Conservation (phyloP, 1,284 basidiomycete genomes). For the Pholiota adiposa region DNA sequence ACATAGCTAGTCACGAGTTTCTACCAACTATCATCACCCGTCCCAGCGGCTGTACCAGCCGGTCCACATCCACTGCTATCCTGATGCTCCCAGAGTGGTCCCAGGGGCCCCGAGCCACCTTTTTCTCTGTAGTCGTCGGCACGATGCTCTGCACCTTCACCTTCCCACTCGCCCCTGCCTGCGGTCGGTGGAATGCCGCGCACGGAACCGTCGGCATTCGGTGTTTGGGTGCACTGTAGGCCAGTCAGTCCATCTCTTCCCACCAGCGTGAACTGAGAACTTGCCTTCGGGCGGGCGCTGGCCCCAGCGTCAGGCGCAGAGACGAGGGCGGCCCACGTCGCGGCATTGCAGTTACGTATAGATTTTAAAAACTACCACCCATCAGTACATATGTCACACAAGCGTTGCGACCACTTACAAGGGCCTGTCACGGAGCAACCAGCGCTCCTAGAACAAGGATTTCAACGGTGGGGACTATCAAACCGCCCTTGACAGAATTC, state of each 20-base stretch:
- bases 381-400: constrained; percentile 15
- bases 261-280: constrained; percentile 13
- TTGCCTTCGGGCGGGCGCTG: constrained; percentile 55
- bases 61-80: constrained; percentile 48
- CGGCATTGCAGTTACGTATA: constrained; percentile 43
- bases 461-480: constrained; percentile 21
- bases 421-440: constrained; percentile 32
- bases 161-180: constrained; percentile 11
- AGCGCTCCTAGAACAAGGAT: constrained; percentile 24
- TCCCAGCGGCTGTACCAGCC: constrained; percentile 48
- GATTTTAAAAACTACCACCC: constrained; percentile 12
- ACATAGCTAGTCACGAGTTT: constrained; percentile 22
- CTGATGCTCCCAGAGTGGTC: constrained; percentile 53
- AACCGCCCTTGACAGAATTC: constrained; percentile 21
- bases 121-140: constrained; percentile 5
- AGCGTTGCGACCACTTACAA: constrained; percentile 17
- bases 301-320: constrained; percentile 57
- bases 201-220: constrained; percentile 58
- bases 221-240: constrained; percentile 52
- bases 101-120: constrained; percentile 55
- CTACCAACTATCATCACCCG: constrained; percentile 42
- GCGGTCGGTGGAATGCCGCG: constrained; percentile 47
- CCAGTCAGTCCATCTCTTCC: constrained; percentile 9
- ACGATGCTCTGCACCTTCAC: constrained; percentile 1
- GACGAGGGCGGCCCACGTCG: constrained; percentile 64